Evolutionary conservation across 2,329 filamentous ascomycete genomes (phyloP).

Genomic region (Aspergillus sp.): DNA sequence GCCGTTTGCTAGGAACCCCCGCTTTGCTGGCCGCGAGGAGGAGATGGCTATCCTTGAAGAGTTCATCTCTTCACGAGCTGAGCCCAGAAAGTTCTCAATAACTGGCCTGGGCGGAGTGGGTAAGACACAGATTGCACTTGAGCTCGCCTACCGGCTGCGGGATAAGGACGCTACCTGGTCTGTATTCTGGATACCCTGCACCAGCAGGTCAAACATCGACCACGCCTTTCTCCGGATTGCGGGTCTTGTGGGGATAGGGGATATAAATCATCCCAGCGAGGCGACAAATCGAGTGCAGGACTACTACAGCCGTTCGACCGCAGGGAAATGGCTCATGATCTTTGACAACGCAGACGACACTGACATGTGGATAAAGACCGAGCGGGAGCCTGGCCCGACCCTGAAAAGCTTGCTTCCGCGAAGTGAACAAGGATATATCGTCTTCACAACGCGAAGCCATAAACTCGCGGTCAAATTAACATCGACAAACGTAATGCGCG

Average conservation of each 20-base stretch:
- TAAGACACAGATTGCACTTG: constrained; percentile 35
- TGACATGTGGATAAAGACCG: constrained; percentile 23
- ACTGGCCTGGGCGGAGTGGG: constrained; percentile 32
- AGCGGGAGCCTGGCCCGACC: background rate
- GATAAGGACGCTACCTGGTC: constrained; percentile 23
- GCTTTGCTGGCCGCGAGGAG: background rate
- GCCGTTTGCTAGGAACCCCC: background rate
- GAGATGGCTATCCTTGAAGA: background rate
- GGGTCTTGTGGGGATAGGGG: constrained; percentile 16
- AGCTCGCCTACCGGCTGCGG: constrained; percentile 30
- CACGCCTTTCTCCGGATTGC: constrained; percentile 27
- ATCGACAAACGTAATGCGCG: constrained; percentile 20
- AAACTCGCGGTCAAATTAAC: constrained; percentile 26
- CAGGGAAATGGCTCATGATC: constrained; percentile 29
- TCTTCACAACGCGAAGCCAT: constrained; percentile 38
- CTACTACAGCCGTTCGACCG: constrained; percentile 19
- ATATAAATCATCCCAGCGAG: no score
- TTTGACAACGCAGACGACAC: constrained; percentile 34
- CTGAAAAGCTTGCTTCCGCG: constrained; percentile 24
- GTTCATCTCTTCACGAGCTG: background rate
- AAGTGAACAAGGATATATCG: constrained; percentile 28
- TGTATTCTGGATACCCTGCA: constrained; percentile 34
- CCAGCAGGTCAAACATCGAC: constrained; percentile 25
- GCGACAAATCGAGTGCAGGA: constrained; percentile 8
- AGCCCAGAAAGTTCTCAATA: constrained; percentile 20